Evolutionary conservation across 2,329 filamentous ascomycete species (phyloP), one percentile per base, ranked within the genome.

Genomic region (Calonectria montana): DNA sequence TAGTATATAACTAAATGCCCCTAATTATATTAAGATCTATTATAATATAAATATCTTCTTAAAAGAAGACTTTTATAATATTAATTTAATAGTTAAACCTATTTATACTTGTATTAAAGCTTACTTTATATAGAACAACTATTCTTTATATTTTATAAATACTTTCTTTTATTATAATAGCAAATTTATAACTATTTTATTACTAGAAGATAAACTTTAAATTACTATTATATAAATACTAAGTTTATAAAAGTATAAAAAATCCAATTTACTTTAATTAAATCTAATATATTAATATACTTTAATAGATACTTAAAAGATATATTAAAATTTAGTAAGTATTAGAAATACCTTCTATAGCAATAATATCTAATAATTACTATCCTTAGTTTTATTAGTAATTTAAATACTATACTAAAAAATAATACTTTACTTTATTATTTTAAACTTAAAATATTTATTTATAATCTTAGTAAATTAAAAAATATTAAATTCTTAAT

Each of bases 401-500:
- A 43, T 18, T 2, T 7, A 18, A 18, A 18, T 43, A 43, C 18
- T 18, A 18, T 43, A 43, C 7, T 43, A 43, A 7, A 18, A 43
- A 18, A 43, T 7, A 43, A 43, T 18, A 7, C 16, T 43, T 18
- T 18, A 43, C 39, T 43, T 43, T 43, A 43, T 43, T 18, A 43
- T 18, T 43, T 43, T 18, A 43, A 43, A 43, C 39, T 43, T 18
- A 43, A 18, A 18, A 43, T 7, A 16, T 43, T 18, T 18, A 43
- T 43, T 18, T 43, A 43, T 18, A 43, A 43, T 43, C 5, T 18
- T 18, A 43, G 5, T 43, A 7, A 43, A 43, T 16, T 7, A 43
- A 18, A 43, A 43, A 18, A 6, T 43, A 12, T 57, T 65, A 57
- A 16, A 73, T 68, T 65, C 70, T 68, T n/a, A 45, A 37, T 2